phyloP scores from a whole-genome alignment of 2,329 filamentous ascomycete species.

The Neophaeococcomyces aloes region DNA sequence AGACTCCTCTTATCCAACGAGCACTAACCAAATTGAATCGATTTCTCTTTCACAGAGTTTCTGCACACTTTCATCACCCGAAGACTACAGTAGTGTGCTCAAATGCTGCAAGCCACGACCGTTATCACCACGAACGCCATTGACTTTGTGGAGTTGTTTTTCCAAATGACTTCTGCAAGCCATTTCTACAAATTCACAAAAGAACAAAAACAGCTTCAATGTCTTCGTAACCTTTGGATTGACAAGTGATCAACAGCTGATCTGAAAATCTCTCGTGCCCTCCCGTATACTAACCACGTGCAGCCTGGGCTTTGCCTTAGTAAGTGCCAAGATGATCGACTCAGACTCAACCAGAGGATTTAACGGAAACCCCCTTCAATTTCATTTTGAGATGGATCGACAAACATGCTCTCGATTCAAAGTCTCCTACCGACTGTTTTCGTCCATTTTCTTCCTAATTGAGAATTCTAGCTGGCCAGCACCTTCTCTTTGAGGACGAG shows the following conservation, averaged over 20 bases:
- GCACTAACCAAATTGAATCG: too few species aligned
- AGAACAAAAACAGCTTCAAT: neutral
- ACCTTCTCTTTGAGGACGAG: neutral
- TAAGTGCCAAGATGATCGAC: too few species aligned
- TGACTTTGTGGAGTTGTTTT: neutral
- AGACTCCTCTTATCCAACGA: too few species aligned
- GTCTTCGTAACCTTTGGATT: constrained; percentile 4
- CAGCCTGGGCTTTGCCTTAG: neutral
- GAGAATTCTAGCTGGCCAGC: neutral
- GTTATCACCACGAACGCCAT: neutral
- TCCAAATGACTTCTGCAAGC: neutral
- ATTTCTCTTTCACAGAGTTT: too few species aligned
- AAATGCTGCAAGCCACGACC: too few species aligned
- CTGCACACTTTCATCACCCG: too few species aligned
- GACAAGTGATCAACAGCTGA: neutral
- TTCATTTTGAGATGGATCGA: neutral
- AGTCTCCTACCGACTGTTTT: too few species aligned
- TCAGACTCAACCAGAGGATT: too few species aligned
- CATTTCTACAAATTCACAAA: neutral
- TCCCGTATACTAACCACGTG: neutral
- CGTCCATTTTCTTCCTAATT: neutral
- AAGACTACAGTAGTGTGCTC: too few species aligned
- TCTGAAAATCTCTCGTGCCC: neutral
- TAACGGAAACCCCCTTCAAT: neutral
- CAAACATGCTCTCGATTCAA: neutral